Evolutionary conservation across 2,329 filamentous ascomycete genomes (phyloP).

Genomic region (Penicillium sp.): DNA sequence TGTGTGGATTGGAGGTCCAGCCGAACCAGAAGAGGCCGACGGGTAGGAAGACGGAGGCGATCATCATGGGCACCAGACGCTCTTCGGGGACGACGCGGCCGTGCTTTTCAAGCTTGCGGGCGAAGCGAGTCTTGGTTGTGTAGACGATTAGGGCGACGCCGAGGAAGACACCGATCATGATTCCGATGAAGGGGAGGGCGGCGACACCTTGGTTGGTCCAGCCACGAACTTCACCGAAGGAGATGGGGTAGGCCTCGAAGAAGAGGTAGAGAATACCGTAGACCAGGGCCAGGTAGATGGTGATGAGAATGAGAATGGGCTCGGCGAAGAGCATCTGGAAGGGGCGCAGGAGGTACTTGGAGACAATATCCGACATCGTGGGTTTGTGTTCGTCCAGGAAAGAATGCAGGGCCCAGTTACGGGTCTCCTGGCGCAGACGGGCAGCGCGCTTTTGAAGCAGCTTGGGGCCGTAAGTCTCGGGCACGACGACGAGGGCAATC

Average conservation of each 20-base stretch:
- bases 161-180: constrained; percentile 34
- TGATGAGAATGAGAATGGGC: constrained; percentile 50
- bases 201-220: constrained; percentile 38
- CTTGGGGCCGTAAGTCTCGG: constrained; percentile 52
- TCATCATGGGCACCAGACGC: constrained; percentile 48
- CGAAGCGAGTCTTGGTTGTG: constrained; percentile 42
- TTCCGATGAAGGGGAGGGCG: constrained; percentile 39
- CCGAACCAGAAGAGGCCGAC: constrained; percentile 52
- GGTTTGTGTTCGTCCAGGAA: constrained; percentile 45
- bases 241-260: constrained; percentile 44
- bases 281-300: constrained; percentile 43
- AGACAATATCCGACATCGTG: constrained; percentile 38
- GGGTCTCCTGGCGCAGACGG: constrained; percentile 48
- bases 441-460: constrained; percentile 51
- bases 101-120: constrained; percentile 32
- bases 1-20: constrained; percentile 45
- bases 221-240: constrained; percentile 38
- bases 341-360: constrained; percentile 47
- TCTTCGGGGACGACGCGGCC: constrained; percentile 42
- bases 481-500: constrained; percentile 47
- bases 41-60: constrained; percentile 44
- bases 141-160: constrained; percentile 40
- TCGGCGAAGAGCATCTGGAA: constrained; percentile 49
- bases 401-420: constrained; percentile 49
- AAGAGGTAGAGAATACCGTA: constrained; percentile 40